Evolutionary conservation across 2,329 filamentous ascomycete species (phyloP).

Genomic region (Fusarium citri): DNA sequence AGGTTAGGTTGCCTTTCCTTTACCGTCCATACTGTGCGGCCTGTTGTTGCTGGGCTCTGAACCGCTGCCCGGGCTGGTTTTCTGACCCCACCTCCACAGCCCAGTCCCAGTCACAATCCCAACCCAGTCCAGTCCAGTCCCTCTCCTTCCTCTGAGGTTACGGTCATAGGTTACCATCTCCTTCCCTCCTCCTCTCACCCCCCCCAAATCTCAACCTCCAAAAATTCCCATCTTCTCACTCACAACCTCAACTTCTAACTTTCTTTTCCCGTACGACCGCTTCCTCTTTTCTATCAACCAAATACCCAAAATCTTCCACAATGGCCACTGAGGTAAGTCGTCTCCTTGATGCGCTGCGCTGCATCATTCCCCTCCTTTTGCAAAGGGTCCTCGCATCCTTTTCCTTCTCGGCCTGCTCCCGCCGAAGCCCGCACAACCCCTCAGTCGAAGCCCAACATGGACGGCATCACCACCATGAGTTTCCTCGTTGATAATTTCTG

Average conservation of each 20-base stretch:
- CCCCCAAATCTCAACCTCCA: constrained; percentile 45
- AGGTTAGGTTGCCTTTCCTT: background rate
- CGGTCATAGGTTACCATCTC: constrained; percentile 21
- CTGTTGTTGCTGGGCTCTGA: constrained; percentile 25
- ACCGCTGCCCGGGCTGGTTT: constrained; percentile 11
- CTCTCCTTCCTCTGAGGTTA: constrained; percentile 22
- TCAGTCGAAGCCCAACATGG: constrained; percentile 41
- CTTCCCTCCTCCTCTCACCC: constrained; percentile 44
- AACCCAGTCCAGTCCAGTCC: constrained; percentile 24
- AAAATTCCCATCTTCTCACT: constrained; percentile 42
- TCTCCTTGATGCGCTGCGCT: constrained; percentile 12
- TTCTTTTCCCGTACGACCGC: constrained; percentile 38
- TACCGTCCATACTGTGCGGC: constrained; percentile 14
- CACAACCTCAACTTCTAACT: constrained; percentile 29
- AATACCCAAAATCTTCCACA: constrained; percentile 42
- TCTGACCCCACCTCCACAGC: constrained; percentile 44
- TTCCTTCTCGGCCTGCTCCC: constrained; percentile 38
- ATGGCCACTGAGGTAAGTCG: constrained; percentile 53
- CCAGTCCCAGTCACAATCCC: constrained; percentile 20
- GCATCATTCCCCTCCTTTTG: constrained; percentile 13
- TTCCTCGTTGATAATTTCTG: constrained; percentile 10
- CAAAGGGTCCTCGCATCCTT: constrained; percentile 30
- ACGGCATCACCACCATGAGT: constrained; percentile 29
- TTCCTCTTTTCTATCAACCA: constrained; percentile 37
- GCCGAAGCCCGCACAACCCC: constrained; percentile 45